These are phyloP conservation scores for Arthrobotrys musiformis DNA, from an alignment of 2,329 filamentous ascomycete species.

Conservation along the genomic window DNA sequence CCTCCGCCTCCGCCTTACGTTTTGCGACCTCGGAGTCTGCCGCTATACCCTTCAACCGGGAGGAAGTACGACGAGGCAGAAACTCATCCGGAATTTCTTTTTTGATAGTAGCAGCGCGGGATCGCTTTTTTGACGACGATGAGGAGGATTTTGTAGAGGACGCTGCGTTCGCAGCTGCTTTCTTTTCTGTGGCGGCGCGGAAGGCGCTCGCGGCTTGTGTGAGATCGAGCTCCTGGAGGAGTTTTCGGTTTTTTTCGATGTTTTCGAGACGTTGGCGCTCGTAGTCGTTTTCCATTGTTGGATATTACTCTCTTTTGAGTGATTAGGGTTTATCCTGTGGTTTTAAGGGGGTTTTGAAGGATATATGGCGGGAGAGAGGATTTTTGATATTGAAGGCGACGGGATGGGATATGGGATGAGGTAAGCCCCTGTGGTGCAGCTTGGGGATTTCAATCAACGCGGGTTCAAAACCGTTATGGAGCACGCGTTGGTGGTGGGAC, in stretches of 20 bases:
- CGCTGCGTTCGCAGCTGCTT: slow-evolving; percentile 26
- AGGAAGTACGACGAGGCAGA: slow-evolving; percentile 71
- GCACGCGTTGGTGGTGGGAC: slow-evolving; percentile 14
- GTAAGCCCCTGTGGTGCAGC: background rate
- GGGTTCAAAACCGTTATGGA: background rate
- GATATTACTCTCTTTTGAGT: background rate
- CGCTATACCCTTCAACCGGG: slow-evolving; percentile 71
- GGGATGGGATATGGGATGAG: slow-evolving; percentile 3
- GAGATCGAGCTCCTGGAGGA: slow-evolving; percentile 60
- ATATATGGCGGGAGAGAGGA: background rate
- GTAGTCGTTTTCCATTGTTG: slow-evolving; percentile 58
- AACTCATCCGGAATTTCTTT: slow-evolving; percentile 69
- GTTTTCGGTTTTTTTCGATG: slow-evolving; percentile 60
- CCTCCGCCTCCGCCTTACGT: slow-evolving; percentile 75
- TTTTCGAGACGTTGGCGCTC: slow-evolving; percentile 60
- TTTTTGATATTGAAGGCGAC: no score
- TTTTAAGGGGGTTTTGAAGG: background rate
- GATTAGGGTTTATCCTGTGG: background rate
- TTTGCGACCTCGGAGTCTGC: slow-evolving; percentile 76
- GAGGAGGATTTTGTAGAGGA: slow-evolving; percentile 10
- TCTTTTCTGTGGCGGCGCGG: slow-evolving; percentile 45
- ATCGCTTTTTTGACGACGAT: slow-evolving; percentile 56
- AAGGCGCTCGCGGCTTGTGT: slow-evolving; percentile 56
- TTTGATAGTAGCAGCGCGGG: slow-evolving; percentile 68
- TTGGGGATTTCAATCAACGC: slow-evolving; percentile 20